These are phyloP conservation scores for Venustampulla echinocandica DNA, from an alignment of 495 filamentous ascomycete species.

Conservation along the genomic window DNA sequence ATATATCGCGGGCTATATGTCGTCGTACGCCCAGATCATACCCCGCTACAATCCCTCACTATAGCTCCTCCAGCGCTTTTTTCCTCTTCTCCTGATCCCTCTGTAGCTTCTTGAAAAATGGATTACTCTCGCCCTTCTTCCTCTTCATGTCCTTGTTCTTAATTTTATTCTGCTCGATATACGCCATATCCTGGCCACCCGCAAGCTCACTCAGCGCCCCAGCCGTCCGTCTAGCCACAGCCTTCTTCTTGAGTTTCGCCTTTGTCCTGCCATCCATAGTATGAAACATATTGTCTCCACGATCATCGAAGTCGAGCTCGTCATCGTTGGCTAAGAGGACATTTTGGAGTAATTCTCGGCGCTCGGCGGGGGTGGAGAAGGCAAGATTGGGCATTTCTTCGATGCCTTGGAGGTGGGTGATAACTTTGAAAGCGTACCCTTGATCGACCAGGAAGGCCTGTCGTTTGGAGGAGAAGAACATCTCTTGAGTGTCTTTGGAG, in stretches of 20 bases:
- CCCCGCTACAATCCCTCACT: too few relatives aligned
- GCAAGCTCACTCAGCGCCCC: constrained; percentile 77
- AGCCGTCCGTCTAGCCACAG: constrained; percentile 64
- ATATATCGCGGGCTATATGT: too few relatives aligned
- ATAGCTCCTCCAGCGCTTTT: too few relatives aligned
- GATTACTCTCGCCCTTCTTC: constrained; percentile 39
- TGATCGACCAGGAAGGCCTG: constrained; percentile 98
- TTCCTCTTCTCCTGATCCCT: constrained; percentile 55
- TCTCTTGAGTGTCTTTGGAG: constrained; percentile 93
- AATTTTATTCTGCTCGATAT: constrained; percentile 76
- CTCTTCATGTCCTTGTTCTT: constrained; percentile 74
- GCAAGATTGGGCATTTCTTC: constrained; percentile 74
- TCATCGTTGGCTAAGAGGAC: constrained; percentile 65
- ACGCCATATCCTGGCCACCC: constrained; percentile 93
- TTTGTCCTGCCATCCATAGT: constrained; percentile 33
- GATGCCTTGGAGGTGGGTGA: constrained; percentile 89
- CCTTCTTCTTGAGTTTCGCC: constrained; percentile 35
- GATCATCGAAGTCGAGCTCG: constrained; percentile 64
- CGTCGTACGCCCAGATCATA: too few relatives aligned
- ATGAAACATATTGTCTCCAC: constrained; percentile 77
- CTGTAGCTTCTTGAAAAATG: constrained; percentile 72
- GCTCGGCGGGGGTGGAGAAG: constrained; percentile 71
- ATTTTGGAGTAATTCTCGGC: constrained; percentile 79
- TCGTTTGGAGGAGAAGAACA: constrained; percentile 95
- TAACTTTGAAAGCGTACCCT: constrained; percentile 98